Evolutionary conservation across 441 rosid species (phyloP).

Genomic region (Macaranga tanarius): DNA sequence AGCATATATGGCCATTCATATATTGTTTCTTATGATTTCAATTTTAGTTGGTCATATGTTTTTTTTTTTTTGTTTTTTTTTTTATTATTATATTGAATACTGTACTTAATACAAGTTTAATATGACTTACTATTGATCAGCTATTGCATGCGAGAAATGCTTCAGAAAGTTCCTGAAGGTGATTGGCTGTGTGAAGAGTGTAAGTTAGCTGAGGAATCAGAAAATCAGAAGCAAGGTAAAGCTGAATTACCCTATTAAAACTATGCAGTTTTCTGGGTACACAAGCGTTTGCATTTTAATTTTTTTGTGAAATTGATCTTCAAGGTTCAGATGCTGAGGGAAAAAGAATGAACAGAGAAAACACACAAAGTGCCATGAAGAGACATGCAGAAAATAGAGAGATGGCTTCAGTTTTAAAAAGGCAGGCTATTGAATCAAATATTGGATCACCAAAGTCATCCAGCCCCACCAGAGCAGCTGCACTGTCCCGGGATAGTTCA

Average conservation of each 20-base stretch:
- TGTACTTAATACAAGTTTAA: conserved; percentile 10
- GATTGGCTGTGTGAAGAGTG: conserved; percentile 99
- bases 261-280: conserved; percentile 3
- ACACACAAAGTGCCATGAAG: conserved; percentile 45
- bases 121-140: conserved; percentile 42
- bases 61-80: background rate
- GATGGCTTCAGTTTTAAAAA: conserved; percentile 49
- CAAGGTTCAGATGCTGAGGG: conserved; percentile 54
- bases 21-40: conserved; percentile 5
- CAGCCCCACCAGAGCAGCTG: conserved; percentile 44
- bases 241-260: conserved; percentile 24
- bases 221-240: conserved; percentile 70
- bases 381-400: conserved; percentile 57
- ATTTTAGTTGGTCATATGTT: conserved; percentile 19
- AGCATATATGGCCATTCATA: conserved; percentile 33
- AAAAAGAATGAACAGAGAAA: conserved; percentile 40
- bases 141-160: conserved; percentile 97
- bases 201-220: conserved; percentile 66
- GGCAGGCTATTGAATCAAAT: conserved; percentile 57
- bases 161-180: conserved; percentile 77
- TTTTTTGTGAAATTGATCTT: conserved; percentile 25
- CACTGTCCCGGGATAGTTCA: conserved; percentile 64
- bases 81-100: background rate
- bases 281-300: conserved; percentile 2
- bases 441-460: conserved; percentile 62